A percentile compares a stretch with the other conserved stretches of the same genome.
Conservation (phyloP, 1,284 basidiomycete species). For the Ustilago tritici region DNA sequence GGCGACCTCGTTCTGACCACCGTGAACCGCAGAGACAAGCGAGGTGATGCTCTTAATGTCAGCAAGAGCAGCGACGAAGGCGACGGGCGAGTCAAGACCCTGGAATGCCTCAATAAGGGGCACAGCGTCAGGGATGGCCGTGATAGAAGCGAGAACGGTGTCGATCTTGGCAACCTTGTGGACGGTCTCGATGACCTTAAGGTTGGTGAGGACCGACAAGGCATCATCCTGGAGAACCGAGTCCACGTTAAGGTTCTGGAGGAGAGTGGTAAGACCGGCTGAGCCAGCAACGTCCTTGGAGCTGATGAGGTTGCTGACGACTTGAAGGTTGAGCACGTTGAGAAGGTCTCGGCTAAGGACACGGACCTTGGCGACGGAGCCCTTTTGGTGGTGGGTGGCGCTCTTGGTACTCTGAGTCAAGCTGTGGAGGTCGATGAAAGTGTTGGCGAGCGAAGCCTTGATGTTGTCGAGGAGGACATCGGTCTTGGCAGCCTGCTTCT, state of each 20-base stretch:
- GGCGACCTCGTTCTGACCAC: constrained; percentile 9
- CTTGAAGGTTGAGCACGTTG: neutral
- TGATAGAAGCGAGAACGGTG: constrained; percentile 16
- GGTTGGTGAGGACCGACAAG: constrained; percentile 15
- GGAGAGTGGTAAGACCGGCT: constrained; percentile 3
- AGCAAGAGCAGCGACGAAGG: constrained; percentile 25
- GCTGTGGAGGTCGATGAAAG: constrained; percentile 7
- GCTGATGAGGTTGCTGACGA: constrained; percentile 6
- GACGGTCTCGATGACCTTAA: constrained; percentile 13
- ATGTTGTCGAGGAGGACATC: constrained; percentile 14
- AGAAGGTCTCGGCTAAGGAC: constrained; percentile 3
- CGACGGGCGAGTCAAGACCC: constrained; percentile 16
- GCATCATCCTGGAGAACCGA: constrained; percentile 19
- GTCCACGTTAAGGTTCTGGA: constrained; percentile 13
- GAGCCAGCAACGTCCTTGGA: constrained; percentile 13
- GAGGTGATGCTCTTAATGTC: constrained; percentile 19
- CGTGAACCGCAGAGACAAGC: constrained; percentile 18
- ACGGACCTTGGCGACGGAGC: neutral
- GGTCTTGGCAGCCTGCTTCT: constrained; percentile 3
- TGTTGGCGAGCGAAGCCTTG: constrained; percentile 8
- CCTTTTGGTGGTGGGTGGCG: neutral
- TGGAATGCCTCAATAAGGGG: constrained; percentile 16
- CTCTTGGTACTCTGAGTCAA: neutral
- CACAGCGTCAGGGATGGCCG: constrained; percentile 12
- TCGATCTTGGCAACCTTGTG: constrained; percentile 23